Evolutionary conservation across 352 stramenopile genomes (phyloP).

Genomic region (Globisporangium sylvaticum): DNA sequence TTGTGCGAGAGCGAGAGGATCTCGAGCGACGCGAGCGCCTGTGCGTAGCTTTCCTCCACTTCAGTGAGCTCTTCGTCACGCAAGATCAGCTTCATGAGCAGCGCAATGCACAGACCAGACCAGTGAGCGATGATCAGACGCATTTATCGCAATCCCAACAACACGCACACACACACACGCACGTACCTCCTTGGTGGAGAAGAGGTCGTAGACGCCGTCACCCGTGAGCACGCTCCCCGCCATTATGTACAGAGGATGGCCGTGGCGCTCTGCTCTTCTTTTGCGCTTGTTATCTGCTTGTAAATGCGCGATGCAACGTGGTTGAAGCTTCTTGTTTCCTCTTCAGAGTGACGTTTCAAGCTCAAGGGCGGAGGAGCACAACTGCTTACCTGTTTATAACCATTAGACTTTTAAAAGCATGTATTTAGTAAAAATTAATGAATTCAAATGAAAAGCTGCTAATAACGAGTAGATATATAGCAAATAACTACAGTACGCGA

Average conservation of each 20-base stretch:
- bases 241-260: background rate
- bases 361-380: constrained; percentile 9
- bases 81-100: constrained; percentile 52
- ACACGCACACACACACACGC: background rate
- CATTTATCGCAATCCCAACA: background rate
- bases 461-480: background rate
- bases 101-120: background rate
- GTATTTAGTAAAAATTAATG: no score
- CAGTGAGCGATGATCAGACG: background rate
- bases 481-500: background rate
- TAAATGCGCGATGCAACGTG: background rate
- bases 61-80: constrained; percentile 51
- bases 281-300: background rate
- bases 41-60: constrained; percentile 52
- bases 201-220: constrained; percentile 59
- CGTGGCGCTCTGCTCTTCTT: background rate
- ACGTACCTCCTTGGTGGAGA: constrained; percentile 57
- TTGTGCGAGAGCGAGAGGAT: constrained; percentile 85
- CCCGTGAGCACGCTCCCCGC: constrained; percentile 21
- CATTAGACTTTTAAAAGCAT: no score
- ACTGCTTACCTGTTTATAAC: background rate
- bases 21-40: constrained; percentile 56
- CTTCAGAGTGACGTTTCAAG: constrained; percentile 29
- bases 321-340: background rate
- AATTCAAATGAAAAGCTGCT: background rate